Evolutionary conservation across 805 yeast species (phyloP).

Genomic region (Monosporozyma solicola): DNA sequence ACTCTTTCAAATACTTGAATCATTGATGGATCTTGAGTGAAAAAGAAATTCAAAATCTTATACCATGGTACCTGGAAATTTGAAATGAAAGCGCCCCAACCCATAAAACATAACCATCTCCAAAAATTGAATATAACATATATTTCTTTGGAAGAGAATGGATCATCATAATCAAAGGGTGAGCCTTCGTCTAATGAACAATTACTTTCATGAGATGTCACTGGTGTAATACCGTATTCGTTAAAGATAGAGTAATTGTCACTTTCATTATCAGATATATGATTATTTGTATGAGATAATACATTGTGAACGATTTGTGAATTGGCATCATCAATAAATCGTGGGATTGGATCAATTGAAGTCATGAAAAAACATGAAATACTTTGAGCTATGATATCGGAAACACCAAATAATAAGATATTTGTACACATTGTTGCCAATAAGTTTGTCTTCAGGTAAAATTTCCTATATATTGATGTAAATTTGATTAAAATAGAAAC

Average conservation of each 20-base stretch:
- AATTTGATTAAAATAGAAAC: constrained; percentile 42
- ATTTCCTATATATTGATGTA: constrained; percentile 47
- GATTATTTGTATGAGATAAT: constrained; percentile 3
- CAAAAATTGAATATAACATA: constrained; percentile 44
- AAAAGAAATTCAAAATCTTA: constrained; percentile 64
- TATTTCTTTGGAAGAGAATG: not conserved
- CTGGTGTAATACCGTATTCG: constrained; percentile 20
- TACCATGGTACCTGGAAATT: constrained; percentile 88
- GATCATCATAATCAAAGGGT: not conserved
- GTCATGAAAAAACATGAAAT: constrained; percentile 33
- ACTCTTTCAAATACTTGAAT: constrained; percentile 82
- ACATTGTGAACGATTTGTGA: constrained; percentile 6
- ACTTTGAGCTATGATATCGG: constrained; percentile 84
- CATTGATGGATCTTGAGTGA: constrained; percentile 72
- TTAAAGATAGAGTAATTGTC: constrained; percentile 22
- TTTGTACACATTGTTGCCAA: constrained; percentile 78
- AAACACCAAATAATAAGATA: constrained; percentile 74
- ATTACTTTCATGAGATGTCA: constrained; percentile 1
- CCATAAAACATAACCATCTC: constrained; percentile 68
- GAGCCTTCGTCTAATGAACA: not conserved
- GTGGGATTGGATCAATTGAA: constrained; percentile 17
- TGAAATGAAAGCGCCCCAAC: constrained; percentile 82
- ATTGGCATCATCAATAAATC: constrained; percentile 11
- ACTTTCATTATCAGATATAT: constrained; percentile 13
- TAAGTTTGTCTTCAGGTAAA: constrained; percentile 57